Evolutionary conservation across 176 grass and related monocot species (phyloP), one percentile per base, ranked within the genome.

Genomic region (Phoenix roebelenii): DNA sequence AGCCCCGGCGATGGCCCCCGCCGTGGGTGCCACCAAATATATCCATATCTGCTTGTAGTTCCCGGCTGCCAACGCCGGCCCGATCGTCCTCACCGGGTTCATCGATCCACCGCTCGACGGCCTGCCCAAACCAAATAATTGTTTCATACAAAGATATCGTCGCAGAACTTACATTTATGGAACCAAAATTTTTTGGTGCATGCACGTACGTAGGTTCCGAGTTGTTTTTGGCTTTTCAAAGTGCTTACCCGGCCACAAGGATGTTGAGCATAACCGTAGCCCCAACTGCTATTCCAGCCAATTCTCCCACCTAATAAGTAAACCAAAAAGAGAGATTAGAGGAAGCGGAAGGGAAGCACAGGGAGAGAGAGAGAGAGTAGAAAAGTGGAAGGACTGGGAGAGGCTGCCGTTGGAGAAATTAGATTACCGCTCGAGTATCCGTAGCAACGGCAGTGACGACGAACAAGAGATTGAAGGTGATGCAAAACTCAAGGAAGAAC

Each of bases 401-500:
- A 23, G 32, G 54, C 52, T 74, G 28, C 3, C 0, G 25, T 4
- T 28, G 2, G 10, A 9, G 6, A 14, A 44, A 44, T 44, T 44
- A 10, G 5, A 44, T 12, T 72, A 88, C 89, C 15, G 84, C 74
- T 57, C 75, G 64, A 25, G 77, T 63, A 3, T 85, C 80, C 0
- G 72, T 82, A 3, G 89, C 75, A 0, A 84, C 74, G 17, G 84
- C 71, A 16, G 59, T 81, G 62, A 94, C 77, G 70, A 93, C 75
- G 50, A 94, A 82, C 39, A 88, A 56, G 25, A 94, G 80, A 12
- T 78, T 56, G 52, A 84, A 94, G 7, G 89, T 88, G 4, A 71
- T 79, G 71, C 84, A 23, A 61, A 93, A 88, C 71, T 93, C 89
- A 5, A 93, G 54, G 78, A 78, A 84, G 67, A 93, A 93, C 0